These are phyloP conservation scores for Thermoascus crustaceus DNA, from an alignment of 2,329 filamentous ascomycete genomes.

Conservation along the genomic window DNA sequence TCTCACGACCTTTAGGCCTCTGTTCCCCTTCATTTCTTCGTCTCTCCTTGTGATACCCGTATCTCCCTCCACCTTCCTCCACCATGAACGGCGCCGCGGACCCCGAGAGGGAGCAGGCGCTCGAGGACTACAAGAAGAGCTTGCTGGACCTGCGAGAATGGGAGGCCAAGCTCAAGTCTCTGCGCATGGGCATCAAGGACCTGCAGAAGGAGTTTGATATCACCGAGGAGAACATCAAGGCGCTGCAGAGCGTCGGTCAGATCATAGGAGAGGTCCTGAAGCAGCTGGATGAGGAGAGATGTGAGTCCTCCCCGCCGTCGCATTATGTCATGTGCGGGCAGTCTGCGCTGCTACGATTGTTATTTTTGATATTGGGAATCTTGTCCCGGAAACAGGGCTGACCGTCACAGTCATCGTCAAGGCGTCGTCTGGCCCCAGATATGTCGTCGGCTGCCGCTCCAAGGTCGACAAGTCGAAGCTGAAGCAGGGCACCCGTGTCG, in stretches of 20 bases:
- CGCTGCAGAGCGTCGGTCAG: conserved; percentile 94
- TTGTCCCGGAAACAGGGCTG: conserved; percentile 12
- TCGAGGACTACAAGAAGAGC: conserved; percentile 70
- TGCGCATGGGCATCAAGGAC: conserved; percentile 93
- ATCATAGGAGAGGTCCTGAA: conserved; percentile 99
- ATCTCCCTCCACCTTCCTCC: conserved; percentile 9
- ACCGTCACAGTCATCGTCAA: conserved; percentile 78
- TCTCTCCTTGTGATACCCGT: conserved; percentile 1
- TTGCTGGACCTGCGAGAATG: conserved; percentile 93
- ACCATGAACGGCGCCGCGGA: conserved; percentile 37
- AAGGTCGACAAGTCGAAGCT: conserved; percentile 97
- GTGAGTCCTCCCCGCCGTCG: conserved; percentile 49
- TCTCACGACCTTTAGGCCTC: conserved; percentile 1
- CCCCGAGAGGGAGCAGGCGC: conserved; percentile 57
- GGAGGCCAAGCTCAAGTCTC: conserved; percentile 92
- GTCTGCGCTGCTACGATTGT: too few species aligned
- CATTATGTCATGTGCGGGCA: too few species aligned
- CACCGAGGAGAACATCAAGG: conserved; percentile 99
- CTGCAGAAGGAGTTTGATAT: conserved; percentile 91
- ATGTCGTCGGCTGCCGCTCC: conserved; percentile 95
- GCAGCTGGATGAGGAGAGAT: conserved; percentile 97
- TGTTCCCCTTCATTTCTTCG: conserved; percentile 1
- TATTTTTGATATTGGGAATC: too few species aligned
- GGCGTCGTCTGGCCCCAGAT: conserved; percentile 91
- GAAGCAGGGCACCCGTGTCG: conserved; percentile 96